Conservation (phyloP, 2,329 filamentous ascomycete species). For the Fonsecaea pugnacius region DNA sequence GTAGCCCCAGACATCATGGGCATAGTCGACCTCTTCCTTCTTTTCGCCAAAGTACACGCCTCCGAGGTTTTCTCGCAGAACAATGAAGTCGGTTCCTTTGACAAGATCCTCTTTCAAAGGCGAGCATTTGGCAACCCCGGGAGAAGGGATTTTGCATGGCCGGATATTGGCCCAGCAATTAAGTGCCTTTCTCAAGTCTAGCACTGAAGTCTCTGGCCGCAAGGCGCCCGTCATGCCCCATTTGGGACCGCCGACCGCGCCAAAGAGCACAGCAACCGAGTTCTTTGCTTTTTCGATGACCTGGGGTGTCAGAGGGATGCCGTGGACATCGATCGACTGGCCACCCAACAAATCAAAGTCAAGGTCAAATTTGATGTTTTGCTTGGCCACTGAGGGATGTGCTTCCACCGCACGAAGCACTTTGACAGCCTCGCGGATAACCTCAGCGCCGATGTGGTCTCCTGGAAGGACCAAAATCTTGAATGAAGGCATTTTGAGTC, state of each 20-base stretch:
- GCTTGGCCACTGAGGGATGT: constrained; percentile 30
- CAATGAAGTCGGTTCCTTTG: constrained; percentile 59
- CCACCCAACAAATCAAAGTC: constrained; percentile 83
- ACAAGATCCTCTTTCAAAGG: constrained; percentile 81
- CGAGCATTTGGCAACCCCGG: constrained; percentile 70
- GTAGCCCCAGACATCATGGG: constrained; percentile 83
- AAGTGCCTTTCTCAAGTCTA: constrained; percentile 84
- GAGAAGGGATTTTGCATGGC: constrained; percentile 65
- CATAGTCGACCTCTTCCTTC: constrained; percentile 45
- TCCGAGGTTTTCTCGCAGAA: constrained; percentile 57
- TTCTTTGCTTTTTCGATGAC: constrained; percentile 77
- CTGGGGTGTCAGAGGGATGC: constrained; percentile 74
- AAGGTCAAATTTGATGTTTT: constrained; percentile 75
- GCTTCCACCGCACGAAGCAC: constrained; percentile 75
- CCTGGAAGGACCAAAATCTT: constrained; percentile 76
- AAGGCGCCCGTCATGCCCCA: constrained; percentile 79
- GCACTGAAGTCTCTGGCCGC: constrained; percentile 73
- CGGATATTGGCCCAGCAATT: constrained; percentile 87
- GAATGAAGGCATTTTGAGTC: constrained; percentile 43
- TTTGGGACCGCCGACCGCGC: constrained; percentile 88
- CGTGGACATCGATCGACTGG: constrained; percentile 79
- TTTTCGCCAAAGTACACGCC: constrained; percentile 54
- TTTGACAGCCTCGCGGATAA: constrained; percentile 57
- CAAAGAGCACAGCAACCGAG: constrained; percentile 84
- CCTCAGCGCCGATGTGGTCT: constrained; percentile 81